Evolutionary conservation across 2,329 filamentous ascomycete species (phyloP).

Genomic region (Exophiala oligosperma): DNA sequence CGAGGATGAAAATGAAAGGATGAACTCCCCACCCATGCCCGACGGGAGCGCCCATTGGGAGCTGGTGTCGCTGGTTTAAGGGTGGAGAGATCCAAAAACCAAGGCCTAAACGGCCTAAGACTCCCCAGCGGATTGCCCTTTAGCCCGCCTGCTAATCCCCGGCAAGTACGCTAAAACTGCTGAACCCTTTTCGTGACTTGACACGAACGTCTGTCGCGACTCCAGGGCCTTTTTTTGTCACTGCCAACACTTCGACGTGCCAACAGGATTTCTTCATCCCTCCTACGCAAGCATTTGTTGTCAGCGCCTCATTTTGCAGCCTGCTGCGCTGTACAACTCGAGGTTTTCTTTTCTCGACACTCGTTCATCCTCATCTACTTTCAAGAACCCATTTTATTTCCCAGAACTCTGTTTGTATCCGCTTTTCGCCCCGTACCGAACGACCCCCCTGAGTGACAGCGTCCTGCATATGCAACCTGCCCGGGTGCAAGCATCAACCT

Average conservation of each 20-base stretch:
- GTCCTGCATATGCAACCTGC: slow-evolving; percentile 22
- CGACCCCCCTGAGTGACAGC: slow-evolving; percentile 16
- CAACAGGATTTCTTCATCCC: slow-evolving; percentile 4
- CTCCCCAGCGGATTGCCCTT: no score
- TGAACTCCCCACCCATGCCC: not conserved
- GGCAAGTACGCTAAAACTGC: no score
- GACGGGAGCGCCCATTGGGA: not conserved
- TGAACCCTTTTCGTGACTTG: no score
- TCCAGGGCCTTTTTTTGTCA: no score
- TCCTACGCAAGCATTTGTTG: slow-evolving; percentile 8
- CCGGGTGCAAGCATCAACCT: slow-evolving; percentile 6
- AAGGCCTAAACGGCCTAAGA: no score
- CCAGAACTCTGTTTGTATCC: slow-evolving; percentile 3
- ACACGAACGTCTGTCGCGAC: no score
- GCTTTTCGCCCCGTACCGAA: slow-evolving; percentile 15
- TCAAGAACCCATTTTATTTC: slow-evolving; percentile 6
- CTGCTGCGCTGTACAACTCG: slow-evolving; percentile 11
- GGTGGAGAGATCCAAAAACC: no score
- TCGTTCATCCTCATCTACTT: slow-evolving; percentile 8
- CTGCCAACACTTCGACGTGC: not conserved
- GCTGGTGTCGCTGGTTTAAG: not conserved
- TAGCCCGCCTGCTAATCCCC: no score
- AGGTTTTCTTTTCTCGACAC: slow-evolving; percentile 11
- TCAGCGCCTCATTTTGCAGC: slow-evolving; percentile 8
- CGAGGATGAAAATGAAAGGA: slow-evolving; percentile 1